Base-by-base conservation (phyloP, 306 rosid species). In the Alnus glutinosa region DNA sequence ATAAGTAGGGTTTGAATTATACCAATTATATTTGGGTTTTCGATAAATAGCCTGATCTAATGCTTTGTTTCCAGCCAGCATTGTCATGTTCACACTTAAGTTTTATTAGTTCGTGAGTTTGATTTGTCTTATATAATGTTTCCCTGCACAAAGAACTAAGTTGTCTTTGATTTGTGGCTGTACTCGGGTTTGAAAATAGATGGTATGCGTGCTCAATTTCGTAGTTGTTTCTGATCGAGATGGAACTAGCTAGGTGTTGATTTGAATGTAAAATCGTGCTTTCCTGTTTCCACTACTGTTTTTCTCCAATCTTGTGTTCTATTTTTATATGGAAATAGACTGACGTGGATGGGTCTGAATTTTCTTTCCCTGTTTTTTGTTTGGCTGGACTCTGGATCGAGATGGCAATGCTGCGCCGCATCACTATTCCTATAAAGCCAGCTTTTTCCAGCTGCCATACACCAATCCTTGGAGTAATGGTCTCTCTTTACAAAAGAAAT, bases 381-480 rank as follows among this genome's bases (percentile, higher is more conserved):
- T 58, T 46, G 28, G 74, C 55, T 71, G 54, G 28, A 23, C 28
- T 23, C 28, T 34, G 2, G 2, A 34, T 2, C 37, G 2, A 70
- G 63, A 69, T 71, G 34, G 48, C 78, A 61, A 67, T 44, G 74
- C 74, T 51, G 54, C 46, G 58, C 54, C 52, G 14, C 78, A 42
- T 58, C 76, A 48, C 71, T 58, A 39, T 2, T 34, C 37, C 18
- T 37, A 14, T 32, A 39, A n/a, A 47, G 49, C 28, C 77, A 71
- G 70, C 70, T 71, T 52, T 64, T 39, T 72, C 82, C 82, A 47
- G 71, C 75, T 82, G 82, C 73, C 42, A 19, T 36, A n/a, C 79
- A 37, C 81, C 57, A 68, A 74, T 55, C 84, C 80, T 73, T 74
- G 66, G 84, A 23, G 78, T 77, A 51, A 80, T 82, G 61, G 28